Percentiles rank a stretch among this genome's conserved stretches.
Conservation (phyloP, 345 rosid species). For the Pistacia atlantica region DNA sequence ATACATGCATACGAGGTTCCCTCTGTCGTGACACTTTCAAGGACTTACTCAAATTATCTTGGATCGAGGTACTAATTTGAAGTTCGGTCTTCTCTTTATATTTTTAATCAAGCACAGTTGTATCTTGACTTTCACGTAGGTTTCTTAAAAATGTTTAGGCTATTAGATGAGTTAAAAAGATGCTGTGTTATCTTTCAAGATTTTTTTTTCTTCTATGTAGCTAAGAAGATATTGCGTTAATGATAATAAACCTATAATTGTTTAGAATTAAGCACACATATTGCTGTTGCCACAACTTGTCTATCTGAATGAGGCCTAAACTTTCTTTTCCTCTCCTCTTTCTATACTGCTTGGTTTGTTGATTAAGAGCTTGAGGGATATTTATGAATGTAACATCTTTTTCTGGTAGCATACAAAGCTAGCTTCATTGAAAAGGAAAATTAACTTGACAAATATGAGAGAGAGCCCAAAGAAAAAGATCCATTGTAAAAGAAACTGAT, state of each 20-base stretch:
- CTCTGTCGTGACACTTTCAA: not conserved
- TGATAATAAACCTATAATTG: not conserved
- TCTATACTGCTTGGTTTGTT: not conserved
- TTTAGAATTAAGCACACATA: not conserved
- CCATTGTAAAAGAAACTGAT: not conserved
- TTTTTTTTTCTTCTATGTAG: not conserved
- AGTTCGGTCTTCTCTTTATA: not conserved
- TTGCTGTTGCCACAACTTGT: not conserved
- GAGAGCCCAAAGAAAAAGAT: not conserved
- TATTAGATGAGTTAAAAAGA: not conserved
- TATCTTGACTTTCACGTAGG: not conserved
- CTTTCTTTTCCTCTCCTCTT: not conserved
- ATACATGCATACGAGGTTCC: not conserved
- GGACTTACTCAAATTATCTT: not conserved
- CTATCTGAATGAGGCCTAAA: not conserved
- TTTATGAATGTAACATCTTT: not conserved
- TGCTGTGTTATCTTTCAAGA: not conserved
- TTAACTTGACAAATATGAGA: not conserved
- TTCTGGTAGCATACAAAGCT: not conserved
- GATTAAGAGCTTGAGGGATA: not conserved
- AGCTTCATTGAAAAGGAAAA: not conserved
- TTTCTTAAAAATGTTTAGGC: not conserved
- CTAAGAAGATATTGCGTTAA: conserved; percentile 5
- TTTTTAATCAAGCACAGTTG: not conserved
- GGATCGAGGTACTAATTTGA: not conserved